Conservation (phyloP, 176 grass and related monocot species). For the Aegilops sharonensis region DNA sequence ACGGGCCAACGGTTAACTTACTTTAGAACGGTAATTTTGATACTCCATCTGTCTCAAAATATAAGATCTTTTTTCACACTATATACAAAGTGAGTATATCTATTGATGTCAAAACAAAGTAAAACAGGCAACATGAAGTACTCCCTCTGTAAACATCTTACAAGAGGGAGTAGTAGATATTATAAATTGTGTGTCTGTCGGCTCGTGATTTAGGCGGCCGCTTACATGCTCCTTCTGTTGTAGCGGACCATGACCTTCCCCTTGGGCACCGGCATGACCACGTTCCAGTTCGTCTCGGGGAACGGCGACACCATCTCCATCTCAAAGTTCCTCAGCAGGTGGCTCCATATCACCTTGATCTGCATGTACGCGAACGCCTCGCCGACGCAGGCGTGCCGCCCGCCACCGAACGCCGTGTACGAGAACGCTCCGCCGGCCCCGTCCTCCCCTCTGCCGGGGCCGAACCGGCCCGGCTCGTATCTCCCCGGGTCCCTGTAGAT, state of each 20-base stretch:
- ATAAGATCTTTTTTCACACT: no score
- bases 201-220: not conserved
- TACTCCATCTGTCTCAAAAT: no score
- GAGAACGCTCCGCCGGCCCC: conserved; percentile 48
- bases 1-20: no score
- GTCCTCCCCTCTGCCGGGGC: conserved; percentile 24
- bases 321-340: conserved; percentile 70
- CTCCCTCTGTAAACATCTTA: no score
- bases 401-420: conserved; percentile 65
- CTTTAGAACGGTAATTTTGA: no score
- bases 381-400: conserved; percentile 59
- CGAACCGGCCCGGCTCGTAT: conserved; percentile 50
- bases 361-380: conserved; percentile 80
- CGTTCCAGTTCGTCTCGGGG: conserved; percentile 55
- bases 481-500: conserved; percentile 41
- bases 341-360: conserved; percentile 79
- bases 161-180: not conserved
- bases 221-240: conserved; percentile 41
- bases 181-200: not conserved
- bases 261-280: conserved; percentile 61
- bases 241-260: conserved; percentile 64
- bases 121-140: not conserved
- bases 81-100: no score
- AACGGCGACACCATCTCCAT: conserved; percentile 68
- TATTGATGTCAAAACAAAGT: no score